Conservation (phyloP, 768 basidiomycete genomes). For the Boletus edulis region DNA sequence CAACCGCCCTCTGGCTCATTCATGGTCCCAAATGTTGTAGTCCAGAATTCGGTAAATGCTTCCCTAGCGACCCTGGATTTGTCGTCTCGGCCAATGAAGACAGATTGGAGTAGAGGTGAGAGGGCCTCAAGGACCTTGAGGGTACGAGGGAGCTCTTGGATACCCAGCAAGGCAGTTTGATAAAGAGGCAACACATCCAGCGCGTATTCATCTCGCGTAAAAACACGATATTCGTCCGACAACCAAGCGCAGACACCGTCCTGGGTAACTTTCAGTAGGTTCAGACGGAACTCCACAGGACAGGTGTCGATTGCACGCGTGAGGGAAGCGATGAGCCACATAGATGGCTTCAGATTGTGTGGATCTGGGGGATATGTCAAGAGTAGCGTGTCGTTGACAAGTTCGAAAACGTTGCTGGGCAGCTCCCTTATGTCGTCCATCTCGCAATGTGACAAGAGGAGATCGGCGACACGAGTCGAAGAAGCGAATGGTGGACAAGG, state of each 20-base stretch:
- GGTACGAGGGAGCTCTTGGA: constrained; percentile 45
- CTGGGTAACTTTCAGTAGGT: constrained; percentile 47
- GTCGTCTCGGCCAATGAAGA: constrained; percentile 50
- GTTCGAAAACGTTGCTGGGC: constrained; percentile 53
- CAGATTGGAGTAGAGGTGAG: constrained; percentile 52
- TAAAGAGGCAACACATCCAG: constrained; percentile 66
- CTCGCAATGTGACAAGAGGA: constrained; percentile 55
- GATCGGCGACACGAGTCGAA: constrained; percentile 57
- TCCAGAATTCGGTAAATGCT: constrained; percentile 66
- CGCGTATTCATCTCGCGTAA: constrained; percentile 53
- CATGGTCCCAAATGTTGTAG: constrained; percentile 39
- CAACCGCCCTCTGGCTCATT: constrained; percentile 49
- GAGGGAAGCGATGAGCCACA: constrained; percentile 64
- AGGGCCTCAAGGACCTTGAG: constrained; percentile 44
- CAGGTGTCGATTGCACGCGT: constrained; percentile 53
- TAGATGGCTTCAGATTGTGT: constrained; percentile 47
- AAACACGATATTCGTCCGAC: constrained; percentile 51
- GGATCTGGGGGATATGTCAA: constrained; percentile 67
- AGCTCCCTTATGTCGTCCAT: constrained; percentile 49
- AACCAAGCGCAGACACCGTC: constrained; percentile 63
- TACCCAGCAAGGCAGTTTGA: constrained; percentile 51
- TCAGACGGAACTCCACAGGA: constrained; percentile 44
- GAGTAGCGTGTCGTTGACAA: constrained; percentile 57
- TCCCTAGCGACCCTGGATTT: constrained; percentile 44
- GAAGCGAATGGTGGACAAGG: constrained; percentile 39